Evolutionary conservation across 2,329 filamentous ascomycete species (phyloP), one percentile per base, ranked within the genome.

Genomic region (Penicillium capsulatum): DNA sequence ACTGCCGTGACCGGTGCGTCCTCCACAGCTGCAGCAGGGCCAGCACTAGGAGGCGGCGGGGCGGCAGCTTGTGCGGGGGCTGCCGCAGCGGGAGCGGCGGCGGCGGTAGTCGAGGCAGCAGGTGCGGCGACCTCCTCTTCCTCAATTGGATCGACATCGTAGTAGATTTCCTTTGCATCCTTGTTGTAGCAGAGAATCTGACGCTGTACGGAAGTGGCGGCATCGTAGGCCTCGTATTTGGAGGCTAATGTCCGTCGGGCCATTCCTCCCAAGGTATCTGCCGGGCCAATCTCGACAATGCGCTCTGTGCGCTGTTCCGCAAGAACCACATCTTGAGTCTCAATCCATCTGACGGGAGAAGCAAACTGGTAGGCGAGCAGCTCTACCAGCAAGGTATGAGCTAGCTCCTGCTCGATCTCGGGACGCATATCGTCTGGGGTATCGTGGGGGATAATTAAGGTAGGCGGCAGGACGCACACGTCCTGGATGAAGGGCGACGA

Each of bases 131-230:
- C 34, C 7, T 84, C 78, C 68, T 97, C 92, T 42, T 98, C 92
- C 60, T 94, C 88, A 19, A 94, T 75, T 0, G 92, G 92, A 61
- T 98, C 92, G 31, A 94, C 90, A 63, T 96, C 91, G 69, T 98
- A 98, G 75, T 98, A 98, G 52, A 98, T 98, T 68, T 98, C 92
- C 68, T 96, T 97, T 40, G 89, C 86, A 63, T 98, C 92, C 70
- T 98, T 98, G 76, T 95, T 97, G 75, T 97, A 98, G 76, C 92
- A 97, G 41, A 98, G 80, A 64, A 98, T 96, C 68, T 97, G 91
- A 65, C 92, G 82, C 71, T 96, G 90, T 30, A 97, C 84, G 6
- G 91, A 96, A 61, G 91, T 91, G 47, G 92, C 92, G 40, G 92
- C 92, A 70, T 98, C 92, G 70, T 96, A 95, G 49, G 91, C 90